phyloP scores from a whole-genome alignment of 768 basidiomycete genomes.

The Scleroderma bovista region DNA sequence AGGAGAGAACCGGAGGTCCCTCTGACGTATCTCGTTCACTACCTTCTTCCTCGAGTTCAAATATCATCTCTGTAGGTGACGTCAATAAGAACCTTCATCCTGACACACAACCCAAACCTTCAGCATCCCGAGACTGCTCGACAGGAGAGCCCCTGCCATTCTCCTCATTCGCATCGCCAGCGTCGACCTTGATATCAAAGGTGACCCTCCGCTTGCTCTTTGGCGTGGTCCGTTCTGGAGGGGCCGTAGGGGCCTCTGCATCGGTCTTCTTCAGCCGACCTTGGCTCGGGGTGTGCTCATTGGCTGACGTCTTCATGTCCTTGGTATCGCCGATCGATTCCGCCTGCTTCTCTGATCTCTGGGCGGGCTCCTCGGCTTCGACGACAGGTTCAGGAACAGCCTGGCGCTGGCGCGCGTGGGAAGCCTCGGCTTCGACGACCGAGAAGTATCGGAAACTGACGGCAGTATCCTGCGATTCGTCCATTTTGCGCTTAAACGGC shows the following conservation, averaged over 20 bases:
- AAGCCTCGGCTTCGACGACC: constrained; percentile 38
- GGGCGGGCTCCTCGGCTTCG: constrained; percentile 7
- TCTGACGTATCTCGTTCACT: constrained; percentile 28
- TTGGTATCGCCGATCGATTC: constrained; percentile 10
- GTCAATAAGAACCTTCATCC: neutral
- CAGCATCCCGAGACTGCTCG: constrained; percentile 26
- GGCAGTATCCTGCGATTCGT: constrained; percentile 39
- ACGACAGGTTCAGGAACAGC: constrained; percentile 1
- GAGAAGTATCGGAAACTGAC: constrained; percentile 44
- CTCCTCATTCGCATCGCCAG: constrained; percentile 33
- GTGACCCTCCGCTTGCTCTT: constrained; percentile 67
- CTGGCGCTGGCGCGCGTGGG: constrained; percentile 20
- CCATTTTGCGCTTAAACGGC: constrained; percentile 44
- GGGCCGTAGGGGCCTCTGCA: constrained; percentile 14
- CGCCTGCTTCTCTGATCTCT: constrained; percentile 2
- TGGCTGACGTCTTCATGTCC: constrained; percentile 8
- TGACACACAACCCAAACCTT: constrained; percentile 37
- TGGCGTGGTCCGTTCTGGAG: constrained; percentile 28
- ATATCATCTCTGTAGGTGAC: constrained; percentile 51
- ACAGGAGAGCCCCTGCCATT: constrained; percentile 22
- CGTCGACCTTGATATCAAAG: constrained; percentile 61
- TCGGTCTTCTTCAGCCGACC: constrained; percentile 15
- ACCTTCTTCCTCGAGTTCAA: constrained; percentile 58
- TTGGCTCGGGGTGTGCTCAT: constrained; percentile 5
- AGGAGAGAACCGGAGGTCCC: constrained; percentile 34